Evolutionary conservation across 805 yeast species (phyloP).

Genomic region (Saturnispora galanensis): DNA sequence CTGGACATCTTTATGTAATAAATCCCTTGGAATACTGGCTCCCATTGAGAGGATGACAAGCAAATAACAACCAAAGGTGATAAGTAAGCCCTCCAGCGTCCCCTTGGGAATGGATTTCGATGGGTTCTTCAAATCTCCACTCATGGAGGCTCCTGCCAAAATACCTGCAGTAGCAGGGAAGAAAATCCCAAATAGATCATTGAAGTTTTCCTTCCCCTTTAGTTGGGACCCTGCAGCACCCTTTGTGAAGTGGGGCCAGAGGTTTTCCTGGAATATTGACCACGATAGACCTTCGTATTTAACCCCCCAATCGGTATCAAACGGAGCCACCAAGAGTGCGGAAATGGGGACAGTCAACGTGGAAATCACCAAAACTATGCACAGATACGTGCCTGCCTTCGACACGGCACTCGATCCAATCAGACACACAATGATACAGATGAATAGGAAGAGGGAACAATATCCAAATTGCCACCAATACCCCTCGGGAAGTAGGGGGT

Average conservation of each 20-base stretch:
- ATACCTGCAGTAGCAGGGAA: conserved; percentile 99
- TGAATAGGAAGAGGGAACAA: conserved; percentile 56
- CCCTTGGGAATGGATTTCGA: conserved; percentile 88
- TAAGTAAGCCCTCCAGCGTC: conserved; percentile 71
- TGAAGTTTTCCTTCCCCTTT: conserved; percentile 58
- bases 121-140: conserved; percentile 83
- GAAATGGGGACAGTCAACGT: conserved; percentile 80
- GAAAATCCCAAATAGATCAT: conserved; percentile 84
- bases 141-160: conserved; percentile 98
- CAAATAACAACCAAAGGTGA: conserved; percentile 70
- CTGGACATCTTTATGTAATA: conserved; percentile 71
- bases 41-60: conserved; percentile 80
- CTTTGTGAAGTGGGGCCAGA: conserved; percentile 70
- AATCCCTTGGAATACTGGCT: conserved; percentile 64
- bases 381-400: conserved; percentile 67
- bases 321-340: conserved; percentile 54
- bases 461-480: conserved; percentile 61
- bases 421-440: conserved; percentile 68
- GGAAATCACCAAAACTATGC: conserved; percentile 55
- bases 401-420: conserved; percentile 78
- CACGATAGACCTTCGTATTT: conserved; percentile 67
- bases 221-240: conserved; percentile 88
- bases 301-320: conserved; percentile 39
- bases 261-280: conserved; percentile 53
- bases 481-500: conserved; percentile 50